Conservation (phyloP, 139 green algal species). For the Asterochloris sp. region DNA sequence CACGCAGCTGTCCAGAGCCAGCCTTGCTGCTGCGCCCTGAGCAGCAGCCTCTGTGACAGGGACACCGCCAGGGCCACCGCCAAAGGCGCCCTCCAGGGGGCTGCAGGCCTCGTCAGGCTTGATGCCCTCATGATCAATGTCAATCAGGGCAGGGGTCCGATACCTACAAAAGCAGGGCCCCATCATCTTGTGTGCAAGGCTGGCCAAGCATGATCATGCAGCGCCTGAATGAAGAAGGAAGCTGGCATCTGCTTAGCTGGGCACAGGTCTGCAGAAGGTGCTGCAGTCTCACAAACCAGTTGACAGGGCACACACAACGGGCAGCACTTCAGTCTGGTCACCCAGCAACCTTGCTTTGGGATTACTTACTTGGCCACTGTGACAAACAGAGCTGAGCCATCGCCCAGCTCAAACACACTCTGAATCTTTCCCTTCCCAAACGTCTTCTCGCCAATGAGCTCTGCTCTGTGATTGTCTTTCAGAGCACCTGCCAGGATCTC, state of each 20-base stretch:
- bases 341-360: constrained; percentile 33
- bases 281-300: neutral
- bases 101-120: constrained; percentile 19
- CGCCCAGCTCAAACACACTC: constrained; percentile 69
- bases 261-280: neutral
- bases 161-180: constrained; percentile 1
- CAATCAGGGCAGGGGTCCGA: constrained; percentile 13
- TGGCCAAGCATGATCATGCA: neutral
- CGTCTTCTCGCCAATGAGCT: constrained; percentile 74
- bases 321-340: neutral
- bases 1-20: constrained; percentile 32
- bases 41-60: constrained; percentile 8
- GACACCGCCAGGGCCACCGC: constrained; percentile 2
- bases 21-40: neutral
- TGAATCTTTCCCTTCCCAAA: constrained; percentile 90
- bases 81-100: neutral
- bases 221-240: too few species aligned
- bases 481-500: constrained; percentile 91
- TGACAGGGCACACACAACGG: neutral
- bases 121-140: constrained; percentile 32
- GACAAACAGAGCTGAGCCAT: constrained; percentile 92
- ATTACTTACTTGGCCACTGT: constrained; percentile 66
- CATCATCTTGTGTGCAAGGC: neutral
- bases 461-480: constrained; percentile 72
- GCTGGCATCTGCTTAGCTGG: too few species aligned